phyloP scores from a whole-genome alignment of 75 land plant genomes.

The Pinus albicaulis region DNA sequence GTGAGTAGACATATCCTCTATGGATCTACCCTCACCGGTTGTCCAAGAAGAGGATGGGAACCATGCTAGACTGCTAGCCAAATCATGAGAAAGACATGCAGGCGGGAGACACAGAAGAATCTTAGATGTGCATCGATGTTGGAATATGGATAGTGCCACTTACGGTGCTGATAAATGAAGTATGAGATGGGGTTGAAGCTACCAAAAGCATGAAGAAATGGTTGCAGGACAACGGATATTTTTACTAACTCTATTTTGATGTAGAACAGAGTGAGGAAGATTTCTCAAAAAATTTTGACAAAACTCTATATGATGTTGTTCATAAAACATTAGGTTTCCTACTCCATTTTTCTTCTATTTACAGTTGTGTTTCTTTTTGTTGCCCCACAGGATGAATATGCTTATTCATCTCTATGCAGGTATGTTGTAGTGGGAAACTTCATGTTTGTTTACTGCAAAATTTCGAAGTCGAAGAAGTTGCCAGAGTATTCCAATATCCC shows the following conservation, averaged over 20 bases:
- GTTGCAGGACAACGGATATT: conserved; percentile 24
- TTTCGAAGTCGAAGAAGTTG: conserved; percentile 3
- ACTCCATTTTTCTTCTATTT: neutral
- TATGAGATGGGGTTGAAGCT: conserved; percentile 34
- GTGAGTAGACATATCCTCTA: too few species aligned
- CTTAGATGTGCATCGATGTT: conserved; percentile 36
- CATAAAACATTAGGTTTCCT: conserved; percentile 20
- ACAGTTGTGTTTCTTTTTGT: neutral
- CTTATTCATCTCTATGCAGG: neutral
- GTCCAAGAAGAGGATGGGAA: conserved; percentile 26
- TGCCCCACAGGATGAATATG: neutral
- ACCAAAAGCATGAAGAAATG: conserved; percentile 30
- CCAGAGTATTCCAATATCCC: neutral
- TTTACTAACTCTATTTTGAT: conserved; percentile 28
- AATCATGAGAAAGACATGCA: conserved; percentile 22
- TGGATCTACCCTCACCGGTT: conserved; percentile 22
- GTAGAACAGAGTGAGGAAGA: conserved; percentile 23
- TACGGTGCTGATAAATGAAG: conserved; percentile 24
- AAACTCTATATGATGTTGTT: conserved; percentile 20
- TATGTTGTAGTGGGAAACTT: conserved; percentile 22
- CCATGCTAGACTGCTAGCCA: conserved; percentile 26
- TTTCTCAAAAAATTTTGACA: conserved; percentile 30
- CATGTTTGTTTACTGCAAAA: conserved; percentile 31
- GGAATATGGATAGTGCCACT: conserved; percentile 33
- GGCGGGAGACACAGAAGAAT: conserved; percentile 25